These are phyloP conservation scores for Melaleuca alternifolia DNA, from an alignment of 345 rosid genomes.

Conservation along the genomic window DNA sequence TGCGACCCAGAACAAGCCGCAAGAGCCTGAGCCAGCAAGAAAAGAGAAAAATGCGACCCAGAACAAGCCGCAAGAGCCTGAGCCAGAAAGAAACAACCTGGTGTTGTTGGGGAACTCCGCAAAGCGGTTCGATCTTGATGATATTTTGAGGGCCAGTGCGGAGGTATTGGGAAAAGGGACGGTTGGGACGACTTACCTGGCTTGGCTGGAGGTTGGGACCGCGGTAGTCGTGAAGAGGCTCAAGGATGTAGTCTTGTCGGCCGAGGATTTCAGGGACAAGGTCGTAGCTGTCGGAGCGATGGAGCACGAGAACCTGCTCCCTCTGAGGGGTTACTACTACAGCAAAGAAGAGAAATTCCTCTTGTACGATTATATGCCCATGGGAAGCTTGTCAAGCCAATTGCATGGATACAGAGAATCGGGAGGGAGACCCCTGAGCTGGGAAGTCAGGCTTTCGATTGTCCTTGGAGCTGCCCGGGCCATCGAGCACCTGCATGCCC, in stretches of 20 bases:
- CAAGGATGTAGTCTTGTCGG: background rate
- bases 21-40: too few species aligned
- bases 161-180: background rate
- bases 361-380: background rate
- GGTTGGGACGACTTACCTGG: background rate
- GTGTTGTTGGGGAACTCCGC: background rate
- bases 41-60: too few species aligned
- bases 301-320: background rate
- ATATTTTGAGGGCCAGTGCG: background rate
- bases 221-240: background rate
- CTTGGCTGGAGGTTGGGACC: background rate
- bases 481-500: slow-evolving; percentile 66
- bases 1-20: background rate
- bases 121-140: background rate
- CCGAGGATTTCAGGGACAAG: background rate
- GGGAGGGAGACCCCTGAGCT: slow-evolving; percentile 58
- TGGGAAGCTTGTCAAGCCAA: background rate
- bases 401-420: slow-evolving; percentile 20
- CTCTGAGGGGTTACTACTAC: background rate
- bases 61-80: too few species aligned
- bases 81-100: too few species aligned
- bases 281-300: background rate
- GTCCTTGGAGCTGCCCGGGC: slow-evolving; percentile 61
- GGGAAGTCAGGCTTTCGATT: slow-evolving; percentile 62
- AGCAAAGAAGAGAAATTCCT: background rate